These are phyloP conservation scores for Viridothelium virens DNA, from an alignment of 495 filamentous ascomycete genomes.

Conservation along the genomic window DNA sequence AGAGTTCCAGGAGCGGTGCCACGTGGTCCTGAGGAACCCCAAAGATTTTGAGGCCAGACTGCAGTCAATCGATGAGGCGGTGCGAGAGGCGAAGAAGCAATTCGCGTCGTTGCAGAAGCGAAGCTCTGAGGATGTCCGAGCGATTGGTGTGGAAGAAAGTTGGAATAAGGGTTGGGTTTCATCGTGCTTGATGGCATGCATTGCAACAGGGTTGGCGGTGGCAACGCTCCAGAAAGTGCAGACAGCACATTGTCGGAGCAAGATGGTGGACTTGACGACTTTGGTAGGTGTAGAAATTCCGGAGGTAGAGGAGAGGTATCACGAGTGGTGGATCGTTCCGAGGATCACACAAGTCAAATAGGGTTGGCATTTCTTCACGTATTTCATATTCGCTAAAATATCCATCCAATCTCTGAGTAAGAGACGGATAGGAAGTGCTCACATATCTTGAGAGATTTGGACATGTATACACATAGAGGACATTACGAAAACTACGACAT, in stretches of 20 bases:
- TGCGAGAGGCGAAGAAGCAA: slow-evolving; percentile 27
- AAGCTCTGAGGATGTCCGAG: slow-evolving; percentile 23
- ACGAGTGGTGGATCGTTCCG: slow-evolving; percentile 75
- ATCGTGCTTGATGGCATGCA: slow-evolving; percentile 29
- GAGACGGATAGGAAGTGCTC: no score
- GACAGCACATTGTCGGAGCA: slow-evolving; percentile 18
- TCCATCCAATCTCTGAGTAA: neutral
- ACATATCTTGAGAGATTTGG: no score
- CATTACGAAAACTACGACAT: neutral
- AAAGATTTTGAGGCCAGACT: slow-evolving; percentile 7
- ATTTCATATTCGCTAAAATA: neutral
- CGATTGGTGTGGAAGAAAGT: slow-evolving; percentile 25
- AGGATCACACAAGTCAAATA: slow-evolving; percentile 39
- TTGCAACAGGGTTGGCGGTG: slow-evolving; percentile 36
- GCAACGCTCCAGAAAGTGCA: slow-evolving; percentile 29
- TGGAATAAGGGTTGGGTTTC: slow-evolving; percentile 27
- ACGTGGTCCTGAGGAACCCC: slow-evolving; percentile 36
- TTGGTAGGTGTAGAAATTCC: slow-evolving; percentile 30
- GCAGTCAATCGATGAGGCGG: slow-evolving; percentile 17
- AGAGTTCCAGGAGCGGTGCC: slow-evolving; percentile 45
- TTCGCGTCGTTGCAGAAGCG: slow-evolving; percentile 29
- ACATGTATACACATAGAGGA: neutral
- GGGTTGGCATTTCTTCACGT: neutral
- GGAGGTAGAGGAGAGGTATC: slow-evolving; percentile 38
- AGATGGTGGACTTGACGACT: neutral